phyloP scores from a whole-genome alignment of 2,329 filamentous ascomycete genomes.

The Ophiostoma angusticollis region DNA sequence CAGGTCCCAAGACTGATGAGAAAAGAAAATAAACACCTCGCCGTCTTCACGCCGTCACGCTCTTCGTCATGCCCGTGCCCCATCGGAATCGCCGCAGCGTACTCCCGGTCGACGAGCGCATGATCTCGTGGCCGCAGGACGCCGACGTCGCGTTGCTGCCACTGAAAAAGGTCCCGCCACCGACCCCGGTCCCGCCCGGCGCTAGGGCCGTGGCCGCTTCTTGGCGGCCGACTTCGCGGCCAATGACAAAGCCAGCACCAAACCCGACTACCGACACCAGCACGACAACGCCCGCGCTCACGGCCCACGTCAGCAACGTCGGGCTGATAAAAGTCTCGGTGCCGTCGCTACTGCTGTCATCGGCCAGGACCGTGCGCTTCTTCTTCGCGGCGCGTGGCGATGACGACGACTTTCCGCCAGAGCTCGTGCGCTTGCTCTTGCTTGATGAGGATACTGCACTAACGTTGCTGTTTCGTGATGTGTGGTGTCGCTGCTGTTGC shows the following conservation, averaged over 20 bases:
- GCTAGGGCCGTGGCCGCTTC: slow-evolving; percentile 28
- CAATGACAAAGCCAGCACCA: slow-evolving; percentile 50
- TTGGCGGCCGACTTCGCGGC: slow-evolving; percentile 51
- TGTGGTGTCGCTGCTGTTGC: slow-evolving; percentile 11
- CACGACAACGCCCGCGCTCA: slow-evolving; percentile 54
- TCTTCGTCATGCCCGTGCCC: slow-evolving; percentile 36
- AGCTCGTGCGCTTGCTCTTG: slow-evolving; percentile 36
- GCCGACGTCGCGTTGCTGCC: slow-evolving; percentile 27
- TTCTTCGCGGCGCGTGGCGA: slow-evolving; percentile 41
- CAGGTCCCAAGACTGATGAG: too few species aligned
- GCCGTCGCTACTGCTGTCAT: slow-evolving; percentile 22
- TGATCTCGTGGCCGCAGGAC: slow-evolving; percentile 40
- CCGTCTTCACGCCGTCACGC: slow-evolving; percentile 30
- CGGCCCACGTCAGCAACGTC: slow-evolving; percentile 50
- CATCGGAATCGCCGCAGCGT: slow-evolving; percentile 42
- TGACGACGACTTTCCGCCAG: slow-evolving; percentile 20
- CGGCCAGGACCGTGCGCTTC: slow-evolving; percentile 34
- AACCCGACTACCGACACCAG: slow-evolving; percentile 57
- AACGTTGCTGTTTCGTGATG: slow-evolving; percentile 13
- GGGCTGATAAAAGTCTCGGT: slow-evolving; percentile 35
- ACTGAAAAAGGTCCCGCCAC: slow-evolving; percentile 24
- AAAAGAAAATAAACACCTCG: too few species aligned
- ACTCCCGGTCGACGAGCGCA: slow-evolving; percentile 34
- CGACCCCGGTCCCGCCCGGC: slow-evolving; percentile 22
- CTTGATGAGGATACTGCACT: slow-evolving; percentile 20